Conservation (phyloP, 306 rosid species). For the Corylus heterophylla region DNA sequence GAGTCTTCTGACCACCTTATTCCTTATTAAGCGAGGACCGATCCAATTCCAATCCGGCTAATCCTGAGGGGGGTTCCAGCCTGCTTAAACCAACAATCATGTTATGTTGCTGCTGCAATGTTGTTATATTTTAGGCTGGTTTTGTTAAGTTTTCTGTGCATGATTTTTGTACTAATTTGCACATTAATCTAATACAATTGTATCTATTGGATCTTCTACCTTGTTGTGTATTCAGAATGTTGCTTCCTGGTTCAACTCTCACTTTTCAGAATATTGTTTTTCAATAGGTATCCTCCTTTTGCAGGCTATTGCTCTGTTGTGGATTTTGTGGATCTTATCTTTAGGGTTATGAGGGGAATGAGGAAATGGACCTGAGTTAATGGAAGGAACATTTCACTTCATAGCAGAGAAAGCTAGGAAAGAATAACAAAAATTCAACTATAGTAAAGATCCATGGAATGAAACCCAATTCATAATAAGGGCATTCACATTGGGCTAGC, state of each 20-base stretch:
- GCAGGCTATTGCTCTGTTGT: not conserved
- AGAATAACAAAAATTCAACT: too few species aligned
- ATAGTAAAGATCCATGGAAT: too few species aligned
- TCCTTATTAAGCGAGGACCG: conserved; percentile 19
- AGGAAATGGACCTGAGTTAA: too few species aligned
- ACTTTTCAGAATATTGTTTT: not conserved
- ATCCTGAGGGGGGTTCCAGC: conserved; percentile 22
- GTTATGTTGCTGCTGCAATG: conserved; percentile 14
- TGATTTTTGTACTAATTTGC: conserved; percentile 38
- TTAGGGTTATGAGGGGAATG: too few species aligned
- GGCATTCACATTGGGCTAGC: too few species aligned
- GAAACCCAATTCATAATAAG: too few species aligned
- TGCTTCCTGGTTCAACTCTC: not conserved
- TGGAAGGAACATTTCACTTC: too few species aligned
- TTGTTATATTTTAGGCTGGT: not conserved
- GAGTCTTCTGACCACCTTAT: conserved; percentile 22
- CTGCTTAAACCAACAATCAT: conserved; percentile 22
- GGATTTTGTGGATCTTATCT: not conserved
- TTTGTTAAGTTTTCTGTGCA: conserved; percentile 28
- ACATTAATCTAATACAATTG: conserved; percentile 30
- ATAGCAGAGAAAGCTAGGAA: too few species aligned
- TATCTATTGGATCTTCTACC: conserved; percentile 32
- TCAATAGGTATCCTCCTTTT: conserved; percentile 1
- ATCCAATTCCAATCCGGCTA: conserved; percentile 19
- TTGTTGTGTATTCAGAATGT: conserved; percentile 1